Percentiles rank a stretch among this genome's conserved stretches.
phyloP scores from a whole-genome alignment of 2,329 filamentous ascomycete genomes.

The Sclerotinia subarctica region DNA sequence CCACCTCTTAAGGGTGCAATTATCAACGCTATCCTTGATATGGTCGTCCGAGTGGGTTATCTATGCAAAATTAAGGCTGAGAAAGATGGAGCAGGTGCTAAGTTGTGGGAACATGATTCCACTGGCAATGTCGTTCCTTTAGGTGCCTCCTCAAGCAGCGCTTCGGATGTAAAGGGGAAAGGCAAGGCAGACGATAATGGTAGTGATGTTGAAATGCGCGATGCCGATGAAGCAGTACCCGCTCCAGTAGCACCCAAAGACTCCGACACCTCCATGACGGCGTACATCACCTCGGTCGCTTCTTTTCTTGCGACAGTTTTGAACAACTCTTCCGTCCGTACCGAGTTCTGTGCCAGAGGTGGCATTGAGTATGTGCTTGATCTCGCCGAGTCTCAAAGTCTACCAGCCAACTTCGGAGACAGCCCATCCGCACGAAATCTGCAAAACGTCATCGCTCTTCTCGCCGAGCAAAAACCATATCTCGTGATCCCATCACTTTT shows the following conservation, averaged over 20 bases:
- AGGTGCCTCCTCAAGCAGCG: slow-evolving; percentile 40
- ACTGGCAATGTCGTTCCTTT: slow-evolving; percentile 59
- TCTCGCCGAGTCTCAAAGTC: slow-evolving; percentile 75
- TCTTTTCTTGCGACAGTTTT: slow-evolving; percentile 61
- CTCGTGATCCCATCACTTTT: slow-evolving; percentile 79
- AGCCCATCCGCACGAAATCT: slow-evolving; percentile 66
- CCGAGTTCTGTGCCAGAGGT: slow-evolving; percentile 70
- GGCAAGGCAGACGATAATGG: slow-evolving; percentile 44
- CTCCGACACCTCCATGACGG: slow-evolving; percentile 33
- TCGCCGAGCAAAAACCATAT: slow-evolving; percentile 78
- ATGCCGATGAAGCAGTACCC: slow-evolving; percentile 41
- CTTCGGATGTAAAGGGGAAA: slow-evolving; percentile 42
- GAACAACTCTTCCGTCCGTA: slow-evolving; percentile 34
- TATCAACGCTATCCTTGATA: slow-evolving; percentile 79
- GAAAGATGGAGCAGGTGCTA: slow-evolving; percentile 70
- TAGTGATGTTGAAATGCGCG: slow-evolving; percentile 65
- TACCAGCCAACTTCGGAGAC: slow-evolving; percentile 71
- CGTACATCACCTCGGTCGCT: slow-evolving; percentile 70
- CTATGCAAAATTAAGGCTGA: slow-evolving; percentile 69
- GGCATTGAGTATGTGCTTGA: slow-evolving; percentile 83
- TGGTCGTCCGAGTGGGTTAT: slow-evolving; percentile 78
- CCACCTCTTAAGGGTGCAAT: slow-evolving; percentile 78
- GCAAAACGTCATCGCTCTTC: slow-evolving; percentile 68
- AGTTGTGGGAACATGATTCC: slow-evolving; percentile 63
- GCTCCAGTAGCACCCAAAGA: slow-evolving; percentile 24